phyloP scores from a whole-genome alignment of 257 asterid genomes.

The Marsdenia floribunda region DNA sequence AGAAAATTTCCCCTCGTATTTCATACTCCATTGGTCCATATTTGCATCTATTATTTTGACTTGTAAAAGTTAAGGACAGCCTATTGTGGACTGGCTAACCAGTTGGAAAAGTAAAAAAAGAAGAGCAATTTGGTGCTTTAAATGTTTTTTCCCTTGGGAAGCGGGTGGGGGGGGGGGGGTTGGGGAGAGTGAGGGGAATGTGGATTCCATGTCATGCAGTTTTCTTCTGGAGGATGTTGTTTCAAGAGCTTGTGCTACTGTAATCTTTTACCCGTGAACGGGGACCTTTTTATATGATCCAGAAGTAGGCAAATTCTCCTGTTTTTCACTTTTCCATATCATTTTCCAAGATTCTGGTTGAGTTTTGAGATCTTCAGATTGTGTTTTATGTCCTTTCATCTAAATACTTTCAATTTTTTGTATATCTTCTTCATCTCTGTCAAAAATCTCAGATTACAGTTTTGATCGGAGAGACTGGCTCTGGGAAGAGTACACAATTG shows the following conservation, averaged over 20 bases:
- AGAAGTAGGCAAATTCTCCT: not conserved
- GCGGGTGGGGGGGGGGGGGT: too few relatives aligned
- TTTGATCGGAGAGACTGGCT: slow-evolving; percentile 91
- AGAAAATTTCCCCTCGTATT: not conserved
- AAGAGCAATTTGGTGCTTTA: not conserved
- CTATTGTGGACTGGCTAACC: not conserved
- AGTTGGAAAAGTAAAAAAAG: not conserved
- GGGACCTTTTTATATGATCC: not conserved
- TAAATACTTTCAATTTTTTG: not conserved
- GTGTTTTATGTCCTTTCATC: not conserved
- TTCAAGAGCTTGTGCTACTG: not conserved
- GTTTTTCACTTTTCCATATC: too few relatives aligned
- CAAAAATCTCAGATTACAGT: slow-evolving; percentile 53
- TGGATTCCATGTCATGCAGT: not conserved
- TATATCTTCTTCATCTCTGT: not conserved
- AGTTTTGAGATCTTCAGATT: not conserved
- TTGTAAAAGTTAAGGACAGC: not conserved
- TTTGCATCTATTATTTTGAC: not conserved
- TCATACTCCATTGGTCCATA: not conserved
- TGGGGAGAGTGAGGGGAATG: too few relatives aligned
- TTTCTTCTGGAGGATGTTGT: not conserved
- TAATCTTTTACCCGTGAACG: not conserved
- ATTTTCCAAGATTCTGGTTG: not conserved
- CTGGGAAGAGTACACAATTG: slow-evolving; percentile 95
- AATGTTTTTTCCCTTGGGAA: not conserved